Conservation (phyloP, 2,329 filamentous ascomycete genomes). For the Fusarium longipes region DNA sequence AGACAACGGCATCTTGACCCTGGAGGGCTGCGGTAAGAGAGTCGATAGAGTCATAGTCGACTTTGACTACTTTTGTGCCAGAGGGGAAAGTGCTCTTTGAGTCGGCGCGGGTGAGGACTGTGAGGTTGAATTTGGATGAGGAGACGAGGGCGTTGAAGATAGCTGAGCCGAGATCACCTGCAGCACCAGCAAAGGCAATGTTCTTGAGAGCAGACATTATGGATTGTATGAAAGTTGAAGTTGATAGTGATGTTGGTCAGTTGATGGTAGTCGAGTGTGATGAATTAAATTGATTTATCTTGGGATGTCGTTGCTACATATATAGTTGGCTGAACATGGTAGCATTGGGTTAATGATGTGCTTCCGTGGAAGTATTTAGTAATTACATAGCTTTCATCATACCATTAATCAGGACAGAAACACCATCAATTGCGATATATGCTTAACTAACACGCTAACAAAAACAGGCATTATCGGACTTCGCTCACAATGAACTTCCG, state of each 20-base stretch:
- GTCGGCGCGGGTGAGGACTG: slow-evolving; percentile 52
- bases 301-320: neutral
- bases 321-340: neutral
- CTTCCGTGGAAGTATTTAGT: neutral
- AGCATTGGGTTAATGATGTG: neutral
- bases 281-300: neutral
- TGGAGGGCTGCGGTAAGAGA: slow-evolving; percentile 63
- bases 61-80: slow-evolving; percentile 48
- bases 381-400: neutral
- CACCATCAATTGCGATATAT: neutral
- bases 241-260: neutral
- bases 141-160: slow-evolving; percentile 49
- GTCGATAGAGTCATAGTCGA: slow-evolving; percentile 56
- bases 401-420: neutral
- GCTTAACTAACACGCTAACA: slow-evolving; percentile 3
- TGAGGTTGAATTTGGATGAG: slow-evolving; percentile 51
- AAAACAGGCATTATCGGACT: neutral
- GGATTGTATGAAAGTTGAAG: neutral
- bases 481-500: neutral
- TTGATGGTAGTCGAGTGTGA: neutral
- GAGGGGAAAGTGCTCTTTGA: slow-evolving; percentile 54
- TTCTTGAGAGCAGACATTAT: slow-evolving; percentile 52
- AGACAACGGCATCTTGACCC: slow-evolving; percentile 68
- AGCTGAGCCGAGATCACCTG: slow-evolving; percentile 50
- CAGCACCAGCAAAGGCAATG: slow-evolving; percentile 53